phyloP scores from a whole-genome alignment of 2,329 filamentous ascomycete species.

The Epichloe gansuensis region DNA sequence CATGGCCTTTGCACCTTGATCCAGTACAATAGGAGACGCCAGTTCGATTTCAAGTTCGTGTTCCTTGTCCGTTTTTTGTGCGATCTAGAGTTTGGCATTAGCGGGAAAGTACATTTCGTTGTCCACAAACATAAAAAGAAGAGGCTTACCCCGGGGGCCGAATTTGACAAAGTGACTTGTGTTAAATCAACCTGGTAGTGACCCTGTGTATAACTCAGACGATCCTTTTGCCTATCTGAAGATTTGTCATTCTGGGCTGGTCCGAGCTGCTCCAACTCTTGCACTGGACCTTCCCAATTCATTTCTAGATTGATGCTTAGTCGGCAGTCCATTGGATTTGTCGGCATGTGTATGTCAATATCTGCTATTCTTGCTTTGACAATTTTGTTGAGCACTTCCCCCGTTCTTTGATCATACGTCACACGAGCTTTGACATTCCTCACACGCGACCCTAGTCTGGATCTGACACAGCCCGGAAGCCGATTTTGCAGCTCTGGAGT shows the following conservation, averaged over 20 bases:
- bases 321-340: slow-evolving; percentile 71
- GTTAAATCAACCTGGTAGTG: slow-evolving; percentile 87
- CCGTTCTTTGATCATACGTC: slow-evolving; percentile 61
- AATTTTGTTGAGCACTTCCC: slow-evolving; percentile 63
- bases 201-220: slow-evolving; percentile 79
- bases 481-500: slow-evolving; percentile 43
- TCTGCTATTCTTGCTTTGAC: slow-evolving; percentile 84
- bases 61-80: slow-evolving; percentile 42
- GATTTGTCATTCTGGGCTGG: slow-evolving; percentile 25
- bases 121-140: neutral
- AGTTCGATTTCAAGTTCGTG: slow-evolving; percentile 77
- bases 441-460: slow-evolving; percentile 39
- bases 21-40: slow-evolving; percentile 46
- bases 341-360: slow-evolving; percentile 73
- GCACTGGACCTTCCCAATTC: slow-evolving; percentile 59
- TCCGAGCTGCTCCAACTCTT: slow-evolving; percentile 35
- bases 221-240: slow-evolving; percentile 69
- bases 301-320: slow-evolving; percentile 94
- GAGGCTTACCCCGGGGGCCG: slow-evolving; percentile 23
- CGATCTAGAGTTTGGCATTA: slow-evolving; percentile 18
- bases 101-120: neutral
- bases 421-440: slow-evolving; percentile 42
- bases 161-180: slow-evolving; percentile 53
- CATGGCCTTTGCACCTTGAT: slow-evolving; percentile 48
- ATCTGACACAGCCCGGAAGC: slow-evolving; percentile 51